phyloP scores from a whole-genome alignment of 2,329 filamentous ascomycete genomes.

The Xylariaceae sp. region DNA sequence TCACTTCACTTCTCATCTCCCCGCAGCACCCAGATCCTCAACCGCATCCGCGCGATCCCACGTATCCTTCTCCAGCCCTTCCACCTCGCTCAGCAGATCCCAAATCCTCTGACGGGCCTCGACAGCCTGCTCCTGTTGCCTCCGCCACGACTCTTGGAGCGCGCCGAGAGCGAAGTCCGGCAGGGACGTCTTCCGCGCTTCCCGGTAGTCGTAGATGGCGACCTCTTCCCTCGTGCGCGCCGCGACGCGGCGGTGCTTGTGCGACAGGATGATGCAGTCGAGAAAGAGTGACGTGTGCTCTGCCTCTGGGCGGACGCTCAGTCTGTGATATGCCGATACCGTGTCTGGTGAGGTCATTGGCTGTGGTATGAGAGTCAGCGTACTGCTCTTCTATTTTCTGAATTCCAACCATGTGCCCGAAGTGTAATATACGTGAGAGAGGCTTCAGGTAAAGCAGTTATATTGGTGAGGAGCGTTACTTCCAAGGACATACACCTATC shows the following conservation, averaged over 20 bases:
- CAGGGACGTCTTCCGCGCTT: constrained; percentile 51
- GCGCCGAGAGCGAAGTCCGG: constrained; percentile 56
- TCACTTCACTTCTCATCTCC: neutral
- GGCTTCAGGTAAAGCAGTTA: neutral
- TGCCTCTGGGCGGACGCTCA: constrained; percentile 46
- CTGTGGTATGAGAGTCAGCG: constrained; percentile 36
- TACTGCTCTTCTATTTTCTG: constrained; percentile 6
- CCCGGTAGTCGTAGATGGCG: constrained; percentile 69
- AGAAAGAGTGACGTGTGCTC: constrained; percentile 48
- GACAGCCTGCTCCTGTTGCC: constrained; percentile 55
- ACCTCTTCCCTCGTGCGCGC: constrained; percentile 74
- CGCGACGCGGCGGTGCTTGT: constrained; percentile 64
- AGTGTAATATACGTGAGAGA: neutral
- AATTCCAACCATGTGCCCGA: neutral
- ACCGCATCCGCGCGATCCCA: constrained; percentile 70
- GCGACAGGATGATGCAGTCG: constrained; percentile 65
- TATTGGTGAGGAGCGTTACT: no score
- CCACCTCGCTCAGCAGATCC: constrained; percentile 53
- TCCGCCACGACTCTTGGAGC: constrained; percentile 52
- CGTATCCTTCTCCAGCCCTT: constrained; percentile 60
- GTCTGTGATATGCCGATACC: constrained; percentile 78
- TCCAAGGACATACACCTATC: no score
- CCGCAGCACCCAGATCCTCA: constrained; percentile 55
- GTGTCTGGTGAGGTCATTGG: constrained; percentile 79
- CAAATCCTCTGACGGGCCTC: constrained; percentile 48